Percentiles rank a stretch among this genome's conserved stretches.
phyloP scores from a whole-genome alignment of 805 yeast species.

The Ogataea pilisensis region DNA sequence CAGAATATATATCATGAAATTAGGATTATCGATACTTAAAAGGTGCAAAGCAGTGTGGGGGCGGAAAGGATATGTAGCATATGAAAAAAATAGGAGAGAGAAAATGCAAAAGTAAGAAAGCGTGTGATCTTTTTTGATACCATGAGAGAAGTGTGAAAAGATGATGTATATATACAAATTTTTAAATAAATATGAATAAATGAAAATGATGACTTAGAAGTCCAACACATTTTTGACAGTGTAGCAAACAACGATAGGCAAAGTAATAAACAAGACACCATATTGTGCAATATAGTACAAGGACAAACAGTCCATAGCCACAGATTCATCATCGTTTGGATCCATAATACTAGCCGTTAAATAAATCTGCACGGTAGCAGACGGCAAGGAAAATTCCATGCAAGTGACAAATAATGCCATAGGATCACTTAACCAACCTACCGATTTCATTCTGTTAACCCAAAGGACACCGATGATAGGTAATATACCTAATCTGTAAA shows the following conservation, averaged over 20 bases:
- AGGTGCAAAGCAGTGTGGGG: too few species aligned
- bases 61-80: too few species aligned
- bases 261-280: conserved; percentile 38
- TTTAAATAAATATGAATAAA: neutral
- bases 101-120: too few species aligned
- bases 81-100: too few species aligned
- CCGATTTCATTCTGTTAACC: conserved; percentile 40
- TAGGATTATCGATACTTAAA: too few species aligned
- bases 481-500: conserved; percentile 38
- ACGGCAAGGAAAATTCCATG: conserved; percentile 49
- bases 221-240: conserved; percentile 28
- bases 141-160: too few species aligned
- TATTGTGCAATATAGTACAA: conserved; percentile 48
- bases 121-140: too few species aligned
- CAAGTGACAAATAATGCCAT: conserved; percentile 41
- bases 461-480: conserved; percentile 54
- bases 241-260: conserved; percentile 50
- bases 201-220: neutral
- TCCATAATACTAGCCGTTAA: conserved; percentile 54
- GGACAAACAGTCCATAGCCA: conserved; percentile 55
- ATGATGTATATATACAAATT: too few species aligned
- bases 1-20: too few species aligned
- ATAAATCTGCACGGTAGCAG: conserved; percentile 57
- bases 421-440: conserved; percentile 44
- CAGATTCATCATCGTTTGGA: conserved; percentile 39